A percentile compares a stretch with the other conserved stretches of the same genome.
Conservation (phyloP, 352 stramenopile genomes). For the Phytophthora foliorum region DNA sequence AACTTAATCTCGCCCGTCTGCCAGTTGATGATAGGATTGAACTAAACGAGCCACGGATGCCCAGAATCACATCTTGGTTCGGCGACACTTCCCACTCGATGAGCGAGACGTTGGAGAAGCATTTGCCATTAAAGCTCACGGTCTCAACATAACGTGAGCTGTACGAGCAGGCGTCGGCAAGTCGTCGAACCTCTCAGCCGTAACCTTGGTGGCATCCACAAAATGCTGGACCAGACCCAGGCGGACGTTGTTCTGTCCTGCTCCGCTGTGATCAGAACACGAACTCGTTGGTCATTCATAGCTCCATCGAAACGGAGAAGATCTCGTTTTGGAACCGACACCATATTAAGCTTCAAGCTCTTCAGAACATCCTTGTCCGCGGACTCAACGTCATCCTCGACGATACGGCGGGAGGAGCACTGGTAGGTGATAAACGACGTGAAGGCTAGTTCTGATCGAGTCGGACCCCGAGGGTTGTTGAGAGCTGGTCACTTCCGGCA, state of each 20-base stretch:
- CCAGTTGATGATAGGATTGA: constrained; percentile 2
- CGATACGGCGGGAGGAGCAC: too few species aligned
- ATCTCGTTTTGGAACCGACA: too few species aligned
- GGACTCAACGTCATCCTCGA: too few species aligned
- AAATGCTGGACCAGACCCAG: background rate
- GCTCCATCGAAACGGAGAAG: too few species aligned
- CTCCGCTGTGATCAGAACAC: too few species aligned
- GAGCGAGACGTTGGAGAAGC: background rate
- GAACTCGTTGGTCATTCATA: too few species aligned
- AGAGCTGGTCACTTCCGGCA: constrained; percentile 5
- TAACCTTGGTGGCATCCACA: background rate
- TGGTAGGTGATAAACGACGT: too few species aligned
- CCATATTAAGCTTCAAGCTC: too few species aligned
- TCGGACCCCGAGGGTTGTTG: background rate
- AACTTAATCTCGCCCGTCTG: constrained; percentile 1
- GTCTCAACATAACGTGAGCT: background rate
- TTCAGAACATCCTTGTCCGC: too few species aligned
- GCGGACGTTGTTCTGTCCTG: background rate
- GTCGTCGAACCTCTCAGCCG: background rate
- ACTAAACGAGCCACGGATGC: background rate
- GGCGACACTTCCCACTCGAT: constrained; percentile 2
- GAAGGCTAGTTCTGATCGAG: too few species aligned
- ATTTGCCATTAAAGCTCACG: background rate
- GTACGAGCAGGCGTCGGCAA: background rate
- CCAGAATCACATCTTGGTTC: constrained; percentile 3